phyloP scores from a whole-genome alignment of 202 grass and related monocot genomes.

The Digitaria exilis region DNA sequence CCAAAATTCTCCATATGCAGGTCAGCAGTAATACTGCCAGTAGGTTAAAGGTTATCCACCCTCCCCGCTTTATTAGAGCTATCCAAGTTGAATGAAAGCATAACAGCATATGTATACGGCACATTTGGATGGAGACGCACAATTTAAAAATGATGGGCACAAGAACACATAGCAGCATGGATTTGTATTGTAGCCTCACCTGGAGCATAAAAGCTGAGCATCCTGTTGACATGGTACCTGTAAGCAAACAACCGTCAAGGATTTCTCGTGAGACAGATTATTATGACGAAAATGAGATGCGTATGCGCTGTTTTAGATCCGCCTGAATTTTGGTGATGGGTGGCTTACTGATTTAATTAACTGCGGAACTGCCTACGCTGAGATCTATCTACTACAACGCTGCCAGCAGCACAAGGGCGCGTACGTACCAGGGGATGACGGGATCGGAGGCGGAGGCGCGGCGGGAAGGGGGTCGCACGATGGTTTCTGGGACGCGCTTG shows the following conservation, averaged over 20 bases:
- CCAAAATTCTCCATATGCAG: background rate
- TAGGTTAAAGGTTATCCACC: background rate
- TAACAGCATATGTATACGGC: background rate
- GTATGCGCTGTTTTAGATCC: slow-evolving; percentile 1
- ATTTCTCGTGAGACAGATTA: background rate
- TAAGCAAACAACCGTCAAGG: slow-evolving; percentile 1
- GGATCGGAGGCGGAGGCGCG: slow-evolving; percentile 47
- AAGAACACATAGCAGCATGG: background rate
- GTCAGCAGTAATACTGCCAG: background rate
- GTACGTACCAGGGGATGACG: slow-evolving; percentile 67
- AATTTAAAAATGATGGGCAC: background rate
- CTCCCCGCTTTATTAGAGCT: background rate
- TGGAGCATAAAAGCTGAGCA: slow-evolving; percentile 99
- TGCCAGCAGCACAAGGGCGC: background rate
- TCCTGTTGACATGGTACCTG: slow-evolving; percentile 97
- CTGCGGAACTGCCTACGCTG: no score
- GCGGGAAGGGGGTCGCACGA: slow-evolving; percentile 43
- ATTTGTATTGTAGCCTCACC: slow-evolving; percentile 42
- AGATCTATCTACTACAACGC: background rate
- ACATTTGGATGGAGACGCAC: background rate
- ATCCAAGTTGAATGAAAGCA: background rate
- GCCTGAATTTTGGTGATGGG: background rate
- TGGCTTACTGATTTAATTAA: background rate
- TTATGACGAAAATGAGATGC: background rate
- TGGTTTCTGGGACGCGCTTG: slow-evolving; percentile 93